Evolutionary conservation across 306 rosid genomes (phyloP).

Genomic region (Abrus precatorius): DNA sequence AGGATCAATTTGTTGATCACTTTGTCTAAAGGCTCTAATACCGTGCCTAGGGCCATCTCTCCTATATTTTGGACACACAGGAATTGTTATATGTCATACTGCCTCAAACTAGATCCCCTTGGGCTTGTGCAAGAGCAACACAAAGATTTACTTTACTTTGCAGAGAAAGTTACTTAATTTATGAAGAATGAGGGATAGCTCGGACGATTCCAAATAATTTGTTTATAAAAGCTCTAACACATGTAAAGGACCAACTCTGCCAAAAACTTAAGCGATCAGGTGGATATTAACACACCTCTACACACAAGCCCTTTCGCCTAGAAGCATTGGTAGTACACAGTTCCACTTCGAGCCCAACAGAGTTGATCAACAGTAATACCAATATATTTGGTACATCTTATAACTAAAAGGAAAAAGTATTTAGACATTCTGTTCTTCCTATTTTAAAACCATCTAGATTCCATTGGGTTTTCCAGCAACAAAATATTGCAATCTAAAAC

Average conservation of each 20-base stretch:
- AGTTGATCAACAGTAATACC: slow-evolving; percentile 11
- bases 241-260: slow-evolving; percentile 23
- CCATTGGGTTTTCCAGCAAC: slow-evolving; percentile 31
- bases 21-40: not conserved
- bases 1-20: slow-evolving; percentile 6
- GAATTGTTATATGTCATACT: not conserved
- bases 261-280: slow-evolving; percentile 16
- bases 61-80: not conserved
- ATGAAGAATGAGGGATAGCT: too few relatives aligned
- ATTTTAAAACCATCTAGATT: slow-evolving; percentile 22
- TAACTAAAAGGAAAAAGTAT: not conserved
- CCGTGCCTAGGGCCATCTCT: not conserved
- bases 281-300: not conserved
- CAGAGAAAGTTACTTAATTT: not conserved
- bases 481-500: slow-evolving; percentile 11
- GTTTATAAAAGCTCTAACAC: not conserved
- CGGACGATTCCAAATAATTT: not conserved
- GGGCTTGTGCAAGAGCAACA: not conserved
- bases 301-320: slow-evolving; percentile 7
- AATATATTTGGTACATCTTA: not conserved
- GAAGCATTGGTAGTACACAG: not conserved
- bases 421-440: not conserved
- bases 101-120: not conserved
- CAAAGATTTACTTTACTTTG: not conserved
- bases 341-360: not conserved